A percentile compares a stretch with the other conserved stretches of the same genome.
phyloP scores from a whole-genome alignment of 2,329 filamentous ascomycete genomes.

The Neofusicoccum sp. region DNA sequence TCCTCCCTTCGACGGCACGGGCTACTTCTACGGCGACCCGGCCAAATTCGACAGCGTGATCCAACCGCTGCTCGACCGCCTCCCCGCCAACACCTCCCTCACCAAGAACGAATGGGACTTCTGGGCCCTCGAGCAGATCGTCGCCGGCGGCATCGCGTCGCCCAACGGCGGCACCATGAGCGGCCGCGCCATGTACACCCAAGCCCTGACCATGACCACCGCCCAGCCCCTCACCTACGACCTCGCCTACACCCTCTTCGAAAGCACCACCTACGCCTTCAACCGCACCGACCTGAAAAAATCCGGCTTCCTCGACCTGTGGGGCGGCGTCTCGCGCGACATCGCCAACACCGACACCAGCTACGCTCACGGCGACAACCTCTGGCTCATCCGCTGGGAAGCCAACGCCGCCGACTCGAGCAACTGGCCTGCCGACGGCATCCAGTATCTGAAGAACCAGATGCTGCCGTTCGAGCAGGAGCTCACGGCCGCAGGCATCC shows the following conservation, averaged over 20 bases:
- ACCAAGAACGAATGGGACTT: slow-evolving; percentile 22
- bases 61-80: slow-evolving; percentile 20
- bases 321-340: slow-evolving; percentile 23
- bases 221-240: slow-evolving; percentile 21
- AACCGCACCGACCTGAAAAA: slow-evolving; percentile 24
- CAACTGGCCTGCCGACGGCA: slow-evolving; percentile 23
- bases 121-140: slow-evolving; percentile 22
- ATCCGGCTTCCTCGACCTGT: slow-evolving; percentile 24
- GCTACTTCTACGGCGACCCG: slow-evolving; percentile 23
- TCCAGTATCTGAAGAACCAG: slow-evolving; percentile 24
- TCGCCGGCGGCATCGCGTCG: slow-evolving; percentile 3
- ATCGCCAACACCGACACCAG: slow-evolving; percentile 21
- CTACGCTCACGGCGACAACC: slow-evolving; percentile 22
- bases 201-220: slow-evolving; percentile 21
- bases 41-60: slow-evolving; percentile 22
- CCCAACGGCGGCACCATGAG: slow-evolving; percentile 22
- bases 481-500: slow-evolving; percentile 18
- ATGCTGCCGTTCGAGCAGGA: slow-evolving; percentile 23
- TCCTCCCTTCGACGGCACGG: slow-evolving; percentile 20
- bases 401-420: slow-evolving; percentile 17
- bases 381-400: slow-evolving; percentile 27
- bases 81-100: slow-evolving; percentile 21
- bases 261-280: slow-evolving; percentile 19
- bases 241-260: slow-evolving; percentile 21
- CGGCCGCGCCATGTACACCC: slow-evolving; percentile 22